Base-by-base conservation (phyloP, 208 protist genomes). In the Leishmania lainsoni region DNA sequence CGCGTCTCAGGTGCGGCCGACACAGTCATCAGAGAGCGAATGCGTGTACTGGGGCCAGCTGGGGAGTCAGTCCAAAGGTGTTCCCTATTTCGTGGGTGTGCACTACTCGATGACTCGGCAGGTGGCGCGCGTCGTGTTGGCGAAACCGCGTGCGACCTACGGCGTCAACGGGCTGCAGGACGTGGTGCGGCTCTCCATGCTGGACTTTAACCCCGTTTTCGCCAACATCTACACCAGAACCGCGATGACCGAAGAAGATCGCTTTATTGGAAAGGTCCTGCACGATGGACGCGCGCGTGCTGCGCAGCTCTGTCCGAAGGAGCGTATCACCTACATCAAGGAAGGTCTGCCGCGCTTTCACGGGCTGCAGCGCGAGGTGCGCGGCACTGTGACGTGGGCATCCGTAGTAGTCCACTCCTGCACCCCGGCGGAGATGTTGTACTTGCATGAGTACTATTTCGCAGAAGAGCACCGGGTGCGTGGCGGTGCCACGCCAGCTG, bases 31-130 rank as follows among this genome's bases (percentile, higher is more conserved):
- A 52, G 71, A 52, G 71, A 42, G 35, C 35, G 77, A 81, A 58
- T 82, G 83, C 48, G 58, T 82, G 29, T 80, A 86, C 59, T 86
- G 83, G 83, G 83, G 83, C 48, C 80, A 54, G 20, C 49, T 85
- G 76, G 76, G 69, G 4, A 16, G 26, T 3, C 58, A 72, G 49
- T 65, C 76, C 66, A 78, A 63, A 48, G n/a, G 56, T 17, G 83
- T 42, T n/a, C 39, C 72, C 54, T 79, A 73, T 56, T 82, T 82
- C 22, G n/a, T 26, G n/a, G 74, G 78, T 0, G 82, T 82, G 74
- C 73, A 79, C 22, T 71, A 72, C 48, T 4, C 76, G 29, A 66
- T 86, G 45, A 73, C 77, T 58, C 83, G 78, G 2, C 75, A 54
- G 4, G 52, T 86, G 5, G 78, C 78, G 42, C 73, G 54, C 29